Evolutionary conservation across 345 rosid species (phyloP).

Genomic region (Cardiospermum halicacabum): DNA sequence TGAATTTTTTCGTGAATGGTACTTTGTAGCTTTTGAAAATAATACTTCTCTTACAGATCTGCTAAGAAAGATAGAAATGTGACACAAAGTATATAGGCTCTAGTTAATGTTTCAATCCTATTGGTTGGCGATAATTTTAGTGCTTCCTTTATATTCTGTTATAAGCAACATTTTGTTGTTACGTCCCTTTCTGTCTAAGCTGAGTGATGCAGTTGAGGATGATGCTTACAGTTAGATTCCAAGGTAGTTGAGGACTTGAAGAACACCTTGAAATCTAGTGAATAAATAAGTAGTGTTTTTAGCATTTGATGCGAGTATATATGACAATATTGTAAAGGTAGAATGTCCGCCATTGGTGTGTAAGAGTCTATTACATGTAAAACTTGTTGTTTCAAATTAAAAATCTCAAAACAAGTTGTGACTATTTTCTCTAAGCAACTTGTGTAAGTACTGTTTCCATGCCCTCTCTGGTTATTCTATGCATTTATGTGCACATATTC

Average conservation of each 20-base stretch:
- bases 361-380: neutral
- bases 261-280: neutral
- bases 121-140: neutral
- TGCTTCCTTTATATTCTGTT: neutral
- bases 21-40: neutral
- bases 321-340: neutral
- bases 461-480: neutral
- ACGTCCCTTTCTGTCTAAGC: neutral
- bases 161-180: neutral
- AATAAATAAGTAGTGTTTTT: neutral
- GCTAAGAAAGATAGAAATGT: neutral
- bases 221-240: neutral
- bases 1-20: slow-evolving; percentile 2
- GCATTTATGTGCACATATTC: neutral
- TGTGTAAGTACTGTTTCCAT: neutral
- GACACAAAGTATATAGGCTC: neutral
- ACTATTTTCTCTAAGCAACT: neutral
- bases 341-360: neutral
- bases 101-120: neutral
- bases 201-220: slow-evolving; percentile 1
- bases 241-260: no score
- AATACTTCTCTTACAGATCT: neutral
- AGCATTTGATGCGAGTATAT: neutral
- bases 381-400: neutral
- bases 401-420: neutral